A percentile compares a stretch with the other conserved stretches of the same genome.
These are phyloP conservation scores for Malus domestica DNA, from an alignment of 306 rosid species.

Conservation along the genomic window ASM211411v1 NC_041795.1:864501-865000, in stretches of 20 bases:
- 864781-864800: slow-evolving; percentile 69
- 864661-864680: slow-evolving; percentile 72
- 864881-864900: slow-evolving; percentile 26
- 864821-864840: slow-evolving; percentile 40
- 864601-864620: slow-evolving; percentile 88
- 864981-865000: background rate
- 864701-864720: background rate
- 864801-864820: slow-evolving; percentile 49
- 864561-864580: slow-evolving; percentile 82
- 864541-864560: slow-evolving; percentile 72
- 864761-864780: slow-evolving; percentile 43
- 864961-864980: background rate
- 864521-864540: slow-evolving; percentile 73
- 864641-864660: slow-evolving; percentile 91
- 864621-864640: slow-evolving; percentile 96
- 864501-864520: slow-evolving; percentile 98
- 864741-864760: slow-evolving; percentile 65
- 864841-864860: slow-evolving; percentile 27
- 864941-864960: background rate
- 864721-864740: slow-evolving; percentile 44
- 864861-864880: slow-evolving; percentile 37
- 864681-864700: slow-evolving; percentile 76
- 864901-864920: slow-evolving; percentile 20
- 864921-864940: background rate
- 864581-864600: slow-evolving; percentile 92